These are phyloP conservation scores for Pichia sp. DNA, from an alignment of 1,139 yeast genomes.

Conservation along the genomic window DNA sequence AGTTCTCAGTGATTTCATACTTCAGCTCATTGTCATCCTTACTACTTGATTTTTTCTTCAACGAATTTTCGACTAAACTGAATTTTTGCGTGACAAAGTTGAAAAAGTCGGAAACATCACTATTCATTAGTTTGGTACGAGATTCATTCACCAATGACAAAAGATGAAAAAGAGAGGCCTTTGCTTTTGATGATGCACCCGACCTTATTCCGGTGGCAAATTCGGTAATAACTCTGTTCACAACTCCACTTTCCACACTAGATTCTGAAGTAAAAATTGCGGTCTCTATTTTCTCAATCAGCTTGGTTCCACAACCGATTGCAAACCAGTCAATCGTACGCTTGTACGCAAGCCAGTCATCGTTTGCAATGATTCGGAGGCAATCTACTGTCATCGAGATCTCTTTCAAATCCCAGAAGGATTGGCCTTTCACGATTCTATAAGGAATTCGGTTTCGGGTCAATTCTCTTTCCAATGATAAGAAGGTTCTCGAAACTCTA, in stretches of 20 bases:
- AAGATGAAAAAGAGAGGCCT: constrained; percentile 31
- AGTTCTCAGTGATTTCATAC: constrained; percentile 27
- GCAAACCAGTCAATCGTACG: constrained; percentile 59
- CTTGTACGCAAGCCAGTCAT: constrained; percentile 56
- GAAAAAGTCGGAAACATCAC: not conserved
- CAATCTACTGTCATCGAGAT: constrained; percentile 62
- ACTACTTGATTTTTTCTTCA: constrained; percentile 23
- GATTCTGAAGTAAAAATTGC: not conserved
- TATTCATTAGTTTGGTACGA: not conserved
- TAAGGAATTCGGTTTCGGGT: constrained; percentile 57
- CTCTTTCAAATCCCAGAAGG: constrained; percentile 78
- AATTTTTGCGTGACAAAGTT: not conserved
- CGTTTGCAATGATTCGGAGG: constrained; percentile 55
- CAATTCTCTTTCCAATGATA: constrained; percentile 59
- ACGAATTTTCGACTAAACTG: constrained; percentile 17
- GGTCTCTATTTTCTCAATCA: constrained; percentile 40
- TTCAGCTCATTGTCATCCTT: constrained; percentile 23
- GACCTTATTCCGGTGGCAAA: constrained; percentile 14
- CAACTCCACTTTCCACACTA: constrained; percentile 15
- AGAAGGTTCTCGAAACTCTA: constrained; percentile 51
- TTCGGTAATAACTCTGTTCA: constrained; percentile 9
- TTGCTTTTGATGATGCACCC: constrained; percentile 20
- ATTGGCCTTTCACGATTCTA: constrained; percentile 60
- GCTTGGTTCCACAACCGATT: constrained; percentile 64
- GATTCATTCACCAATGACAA: constrained; percentile 31